Evolutionary conservation across 768 basidiomycete species (phyloP).

Genomic region (Termitomyces sp.): DNA sequence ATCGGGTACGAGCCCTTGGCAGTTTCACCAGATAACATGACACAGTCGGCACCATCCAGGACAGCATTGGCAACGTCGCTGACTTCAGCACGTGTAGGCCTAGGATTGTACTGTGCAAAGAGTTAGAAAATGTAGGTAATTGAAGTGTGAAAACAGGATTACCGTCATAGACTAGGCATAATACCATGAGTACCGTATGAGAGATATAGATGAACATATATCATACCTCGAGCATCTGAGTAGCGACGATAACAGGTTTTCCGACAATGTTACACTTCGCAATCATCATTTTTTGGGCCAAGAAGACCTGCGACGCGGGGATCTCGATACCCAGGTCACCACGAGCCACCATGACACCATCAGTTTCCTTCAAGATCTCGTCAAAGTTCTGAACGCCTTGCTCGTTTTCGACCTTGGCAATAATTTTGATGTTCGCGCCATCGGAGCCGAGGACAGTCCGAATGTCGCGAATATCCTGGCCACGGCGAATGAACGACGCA

Average conservation of each 20-base stretch:
- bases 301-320: slow-evolving; percentile 97
- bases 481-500: slow-evolving; percentile 97
- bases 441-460: slow-evolving; percentile 90
- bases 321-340: slow-evolving; percentile 99
- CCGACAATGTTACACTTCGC: slow-evolving; percentile 97
- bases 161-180: slow-evolving; percentile 83
- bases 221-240: slow-evolving; percentile 95
- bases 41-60: slow-evolving; percentile 97
- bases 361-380: slow-evolving; percentile 90
- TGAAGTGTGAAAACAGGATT: slow-evolving; percentile 15
- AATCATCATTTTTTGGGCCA: slow-evolving; percentile 99
- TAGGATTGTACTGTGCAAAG: slow-evolving; percentile 77
- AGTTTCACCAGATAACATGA: slow-evolving; percentile 99
- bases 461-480: slow-evolving; percentile 91
- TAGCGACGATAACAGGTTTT: slow-evolving; percentile 98
- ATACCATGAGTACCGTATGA: slow-evolving; percentile 7
- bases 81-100: slow-evolving; percentile 97
- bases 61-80: slow-evolving; percentile 99
- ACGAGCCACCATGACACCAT: slow-evolving; percentile 99
- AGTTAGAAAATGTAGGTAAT: slow-evolving; percentile 6
- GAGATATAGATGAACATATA: neutral
- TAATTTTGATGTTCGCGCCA: slow-evolving; percentile 95
- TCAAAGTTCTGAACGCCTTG: slow-evolving; percentile 99
- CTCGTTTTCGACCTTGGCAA: slow-evolving; percentile 99
- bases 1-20: slow-evolving; percentile 97